phyloP scores from a whole-genome alignment of 768 basidiomycete genomes.

The Trametes sanguinea region DNA sequence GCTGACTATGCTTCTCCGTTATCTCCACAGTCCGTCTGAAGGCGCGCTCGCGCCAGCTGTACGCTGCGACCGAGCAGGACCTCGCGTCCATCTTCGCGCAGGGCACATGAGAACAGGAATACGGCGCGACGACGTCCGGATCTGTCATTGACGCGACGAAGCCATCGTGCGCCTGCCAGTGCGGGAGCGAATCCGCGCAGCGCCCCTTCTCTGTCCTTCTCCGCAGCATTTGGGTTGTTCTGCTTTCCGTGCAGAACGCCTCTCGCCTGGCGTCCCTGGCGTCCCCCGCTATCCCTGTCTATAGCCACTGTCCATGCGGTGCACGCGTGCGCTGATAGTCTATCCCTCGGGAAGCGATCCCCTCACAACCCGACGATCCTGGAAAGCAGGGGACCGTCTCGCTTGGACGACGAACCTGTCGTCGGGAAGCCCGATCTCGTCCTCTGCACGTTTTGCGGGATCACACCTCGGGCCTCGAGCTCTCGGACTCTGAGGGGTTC shows the following conservation, averaged over 20 bases:
- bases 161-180: background rate
- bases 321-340: background rate
- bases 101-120: conserved; percentile 19
- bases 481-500: too few species aligned
- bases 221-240: background rate
- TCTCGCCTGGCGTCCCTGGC: background rate
- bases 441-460: too few species aligned
- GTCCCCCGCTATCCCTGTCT: background rate
- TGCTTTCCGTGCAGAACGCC: background rate
- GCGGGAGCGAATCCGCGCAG: background rate
- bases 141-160: background rate
- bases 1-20: conserved; percentile 16
- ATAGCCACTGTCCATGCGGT: background rate
- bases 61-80: conserved; percentile 85
- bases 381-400: background rate
- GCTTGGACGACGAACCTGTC: background rate
- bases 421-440: too few species aligned
- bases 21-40: conserved; percentile 75
- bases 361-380: background rate
- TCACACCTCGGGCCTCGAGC: too few species aligned
- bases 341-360: background rate
- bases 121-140: too few species aligned
- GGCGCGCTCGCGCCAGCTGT: conserved; percentile 82
- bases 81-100: conserved; percentile 66
- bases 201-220: background rate